Evolutionary conservation across 352 stramenopile species (phyloP).

Genomic region (Phytophthora podocarpi): DNA sequence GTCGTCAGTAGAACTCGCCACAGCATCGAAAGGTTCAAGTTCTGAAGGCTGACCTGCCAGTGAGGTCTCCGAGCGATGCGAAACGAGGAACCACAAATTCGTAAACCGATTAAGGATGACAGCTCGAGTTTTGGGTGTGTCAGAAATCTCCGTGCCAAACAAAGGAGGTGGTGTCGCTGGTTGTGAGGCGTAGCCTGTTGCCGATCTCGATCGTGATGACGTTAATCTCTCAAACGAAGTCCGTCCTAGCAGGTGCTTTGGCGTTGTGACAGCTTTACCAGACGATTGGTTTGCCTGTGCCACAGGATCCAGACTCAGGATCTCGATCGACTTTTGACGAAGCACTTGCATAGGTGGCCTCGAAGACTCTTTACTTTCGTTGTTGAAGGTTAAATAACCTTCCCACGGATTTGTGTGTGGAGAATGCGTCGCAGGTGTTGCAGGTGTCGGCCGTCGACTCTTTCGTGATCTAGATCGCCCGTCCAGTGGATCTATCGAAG

Average conservation of each 20-base stretch:
- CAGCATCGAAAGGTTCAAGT: not conserved
- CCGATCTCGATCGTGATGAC: constrained; percentile 7
- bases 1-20: not conserved
- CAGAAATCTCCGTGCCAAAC: constrained; percentile 42
- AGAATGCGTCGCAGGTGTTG: constrained; percentile 19
- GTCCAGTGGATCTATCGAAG: not conserved
- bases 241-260: constrained; percentile 20
- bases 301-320: constrained; percentile 20
- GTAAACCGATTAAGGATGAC: constrained; percentile 42
- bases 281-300: constrained; percentile 4
- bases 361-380: constrained; percentile 15
- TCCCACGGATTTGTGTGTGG: constrained; percentile 26
- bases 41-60: not conserved
- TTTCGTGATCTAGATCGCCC: constrained; percentile 15
- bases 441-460: constrained; percentile 26
- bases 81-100: constrained; percentile 53
- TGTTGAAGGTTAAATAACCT: constrained; percentile 20
- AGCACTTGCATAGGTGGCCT: constrained; percentile 18
- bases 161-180: constrained; percentile 15
- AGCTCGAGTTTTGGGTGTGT: constrained; percentile 33
- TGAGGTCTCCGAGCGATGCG: constrained; percentile 7
- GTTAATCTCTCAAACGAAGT: constrained; percentile 9
- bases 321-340: constrained; percentile 26
- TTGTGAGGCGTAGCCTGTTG: constrained; percentile 1
- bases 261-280: constrained; percentile 1